Evolutionary conservation across 768 basidiomycete species (phyloP).

Genomic region (Tulasnella sp.): DNA sequence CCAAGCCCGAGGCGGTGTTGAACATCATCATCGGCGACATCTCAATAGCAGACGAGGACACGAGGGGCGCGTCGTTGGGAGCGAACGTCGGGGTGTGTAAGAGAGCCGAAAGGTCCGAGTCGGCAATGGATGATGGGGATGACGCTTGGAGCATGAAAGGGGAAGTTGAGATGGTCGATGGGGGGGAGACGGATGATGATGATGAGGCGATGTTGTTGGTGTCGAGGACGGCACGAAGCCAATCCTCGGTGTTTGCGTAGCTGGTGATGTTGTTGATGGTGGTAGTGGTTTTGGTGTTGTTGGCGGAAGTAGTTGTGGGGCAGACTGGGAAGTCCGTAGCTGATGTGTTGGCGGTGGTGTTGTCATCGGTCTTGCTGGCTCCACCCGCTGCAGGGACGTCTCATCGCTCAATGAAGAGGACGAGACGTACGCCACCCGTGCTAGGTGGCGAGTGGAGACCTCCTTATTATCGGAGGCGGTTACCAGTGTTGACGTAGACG

Average conservation of each 20-base stretch:
- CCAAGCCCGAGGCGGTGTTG: neutral
- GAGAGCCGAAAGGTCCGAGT: constrained; percentile 9
- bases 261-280: constrained; percentile 30
- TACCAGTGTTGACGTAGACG: constrained; percentile 26
- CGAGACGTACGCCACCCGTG: constrained; percentile 87
- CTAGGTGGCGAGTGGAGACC: constrained; percentile 85
- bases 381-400: constrained; percentile 94
- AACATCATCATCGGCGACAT: neutral
- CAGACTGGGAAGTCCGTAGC: neutral
- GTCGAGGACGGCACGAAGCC: constrained; percentile 56
- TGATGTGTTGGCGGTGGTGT: neutral
- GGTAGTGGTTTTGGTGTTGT: constrained; percentile 27
- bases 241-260: constrained; percentile 52
- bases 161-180: constrained; percentile 21
- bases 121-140: constrained; percentile 13
- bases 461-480: constrained; percentile 25
- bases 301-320: constrained; percentile 29
- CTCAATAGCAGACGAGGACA: neutral
- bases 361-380: constrained; percentile 17
- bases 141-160: constrained; percentile 21
- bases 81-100: constrained; percentile 9
- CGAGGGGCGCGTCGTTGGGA: neutral
- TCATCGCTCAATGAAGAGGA: constrained; percentile 35
- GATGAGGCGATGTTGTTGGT: constrained; percentile 34
- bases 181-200: constrained; percentile 25